Evolutionary conservation across 306 rosid genomes (phyloP).

Genomic region (Acacia crassicarpa): DNA sequence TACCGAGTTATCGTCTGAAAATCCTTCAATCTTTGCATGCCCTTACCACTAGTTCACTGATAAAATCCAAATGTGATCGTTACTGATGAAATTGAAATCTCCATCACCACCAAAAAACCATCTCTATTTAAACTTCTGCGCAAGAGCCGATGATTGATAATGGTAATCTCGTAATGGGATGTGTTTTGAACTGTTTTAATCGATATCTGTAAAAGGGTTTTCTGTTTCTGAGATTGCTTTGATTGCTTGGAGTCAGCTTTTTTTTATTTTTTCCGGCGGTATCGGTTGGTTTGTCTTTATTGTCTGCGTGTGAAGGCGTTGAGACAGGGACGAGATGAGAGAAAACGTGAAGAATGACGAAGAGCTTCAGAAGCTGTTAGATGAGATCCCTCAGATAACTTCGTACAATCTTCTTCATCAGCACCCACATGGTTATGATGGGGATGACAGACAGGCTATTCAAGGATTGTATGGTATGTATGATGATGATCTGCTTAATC

Average conservation of each 20-base stretch:
- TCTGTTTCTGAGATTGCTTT: slow-evolving; percentile 20
- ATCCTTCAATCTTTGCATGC: slow-evolving; percentile 62
- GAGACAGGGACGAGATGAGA: slow-evolving; percentile 22
- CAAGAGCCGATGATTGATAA: neutral
- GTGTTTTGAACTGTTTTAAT: slow-evolving; percentile 7
- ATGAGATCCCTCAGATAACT: slow-evolving; percentile 62
- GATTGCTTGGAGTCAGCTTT: slow-evolving; percentile 16
- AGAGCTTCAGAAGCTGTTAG: slow-evolving; percentile 44
- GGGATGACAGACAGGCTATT: slow-evolving; percentile 24
- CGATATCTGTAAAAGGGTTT: slow-evolving; percentile 17
- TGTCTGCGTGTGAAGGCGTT: neutral
- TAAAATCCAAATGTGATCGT: slow-evolving; percentile 15
- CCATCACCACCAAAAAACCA: neutral
- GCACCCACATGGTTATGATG: slow-evolving; percentile 19
- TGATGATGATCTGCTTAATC: slow-evolving; percentile 40
- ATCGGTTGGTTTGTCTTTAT: neutral
- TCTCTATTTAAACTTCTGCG: slow-evolving; percentile 12
- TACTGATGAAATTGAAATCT: slow-evolving; percentile 9
- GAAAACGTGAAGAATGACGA: slow-evolving; percentile 38
- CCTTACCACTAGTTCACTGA: slow-evolving; percentile 47
- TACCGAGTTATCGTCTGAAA: slow-evolving; percentile 38
- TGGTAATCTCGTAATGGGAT: slow-evolving; percentile 20
- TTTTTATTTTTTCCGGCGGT: neutral
- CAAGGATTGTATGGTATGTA: slow-evolving; percentile 35
- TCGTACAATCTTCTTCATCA: slow-evolving; percentile 38